Evolutionary conservation across 768 basidiomycete species (phyloP), one percentile per base, ranked within the genome.

Genomic region (Thelephora aurantiotincta): DNA sequence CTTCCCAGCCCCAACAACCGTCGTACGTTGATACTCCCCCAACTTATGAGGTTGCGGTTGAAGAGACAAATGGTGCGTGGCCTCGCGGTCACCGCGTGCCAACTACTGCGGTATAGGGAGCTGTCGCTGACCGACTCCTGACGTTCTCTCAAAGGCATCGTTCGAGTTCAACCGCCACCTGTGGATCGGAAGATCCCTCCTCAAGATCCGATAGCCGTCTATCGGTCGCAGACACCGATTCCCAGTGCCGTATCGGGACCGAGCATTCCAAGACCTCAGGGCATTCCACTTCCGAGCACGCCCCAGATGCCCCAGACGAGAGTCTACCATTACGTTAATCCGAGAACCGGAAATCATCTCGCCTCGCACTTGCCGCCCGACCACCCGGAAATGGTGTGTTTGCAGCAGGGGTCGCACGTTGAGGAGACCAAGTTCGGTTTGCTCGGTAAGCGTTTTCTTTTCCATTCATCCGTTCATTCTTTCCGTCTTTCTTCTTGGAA

Each of bases 301-400:
- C 61, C 62, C 4, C 54, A 56, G 13, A 68, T 65, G 54, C 60
- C 62, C 53, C 54, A 68, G 41, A 76, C 79, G 6, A 70, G 65
- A 2, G 68, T 87, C 5, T 83, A 80, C 58, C 74, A 82, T 63
- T 88, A 87, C 60, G 61, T 73, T 47, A 76, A 83, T 59, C 79
- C 82, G 1, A 20, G 38, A 0, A 84, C 79, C 0, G 57, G 58
- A 6, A 59, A 66, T 36, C 57, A 57, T 18, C 44, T 60, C 23
- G 67, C 75, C 1, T 81, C 87, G 0, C 60, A 80, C 2, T 66
- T 86, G 2, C 81, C 87, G 0, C 88, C 88, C 1, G 68, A 74
- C 50, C 81, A 90, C 57, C 88, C 86, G 0, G 77, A 86, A 63
- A 90, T 89, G 87, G 55, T 83, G 23, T 91, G 88, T 56, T 62